Evolutionary conservation across 179 eudicot genomes (phyloP), one percentile per base, ranked within the genome.

Genomic region (Silene noctiflora): DNA sequence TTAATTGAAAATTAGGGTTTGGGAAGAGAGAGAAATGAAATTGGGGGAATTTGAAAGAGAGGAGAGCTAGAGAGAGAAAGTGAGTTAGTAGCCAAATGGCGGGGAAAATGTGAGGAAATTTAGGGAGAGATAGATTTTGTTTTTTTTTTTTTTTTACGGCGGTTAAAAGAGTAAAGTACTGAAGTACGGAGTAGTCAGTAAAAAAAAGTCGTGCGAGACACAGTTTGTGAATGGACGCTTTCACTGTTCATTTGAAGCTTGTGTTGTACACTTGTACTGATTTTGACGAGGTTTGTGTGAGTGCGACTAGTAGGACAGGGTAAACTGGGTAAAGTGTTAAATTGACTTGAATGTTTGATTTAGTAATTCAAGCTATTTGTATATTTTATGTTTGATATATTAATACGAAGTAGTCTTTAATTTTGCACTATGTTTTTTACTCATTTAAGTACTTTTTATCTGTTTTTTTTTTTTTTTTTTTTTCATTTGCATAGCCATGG

Each of bases 41-140:
- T 35, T 64, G 71, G 76, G 79, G 59, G 58, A 67, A 73, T 44
- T 74, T 17, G 72, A 21, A 68, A 55, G 58, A 13, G 33, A 13
- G 35, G 75, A 85, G 88, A 88, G 93, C 92, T 88, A 87, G 93
- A 78, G 81, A 83, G 86, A 82, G 88, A 79, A 35, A 75, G 66
- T 9, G 17, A 33, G 56, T 66, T 22, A 69, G 19, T 72, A 78
- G 55, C 68, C 85, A 80, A 86, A 88, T 86, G 90, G 97, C 90
- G 89, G 89, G 90, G 87, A 89, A 89, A 77, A 69, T 14, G 80
- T 73, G 22, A 74, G 71, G 71, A 61, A 64, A 24, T 17, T 53
- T 29, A 48, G 72, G 33, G 4, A 11, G 35, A 24, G 56, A 17
- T 66, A 16, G 19, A 5, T 71, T 48, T 35, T 35, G 17, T 71